These are phyloP conservation scores for Xenosphaeropsis pyriputrescens DNA, from an alignment of 2,329 filamentous ascomycete genomes.

Conservation along the genomic window DNA sequence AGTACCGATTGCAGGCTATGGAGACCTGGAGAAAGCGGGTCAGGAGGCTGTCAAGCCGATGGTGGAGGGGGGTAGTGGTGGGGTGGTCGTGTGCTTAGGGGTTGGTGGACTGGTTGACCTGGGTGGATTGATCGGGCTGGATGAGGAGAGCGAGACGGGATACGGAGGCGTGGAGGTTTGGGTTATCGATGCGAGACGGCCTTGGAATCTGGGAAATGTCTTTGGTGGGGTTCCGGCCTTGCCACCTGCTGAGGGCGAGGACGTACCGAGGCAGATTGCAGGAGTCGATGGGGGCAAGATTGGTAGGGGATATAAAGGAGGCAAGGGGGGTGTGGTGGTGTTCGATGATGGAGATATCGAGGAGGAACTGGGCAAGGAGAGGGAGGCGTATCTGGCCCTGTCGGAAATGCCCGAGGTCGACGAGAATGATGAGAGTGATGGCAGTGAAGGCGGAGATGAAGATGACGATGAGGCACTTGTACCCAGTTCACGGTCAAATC, in stretches of 20 bases:
- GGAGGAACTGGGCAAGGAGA: conserved; percentile 59
- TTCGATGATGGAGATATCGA: conserved; percentile 95
- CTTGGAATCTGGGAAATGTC: conserved; percentile 90
- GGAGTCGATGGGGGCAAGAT: conserved; percentile 66
- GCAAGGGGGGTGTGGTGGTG: conserved; percentile 78
- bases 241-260: conserved; percentile 28
- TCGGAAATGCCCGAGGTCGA: conserved; percentile 78
- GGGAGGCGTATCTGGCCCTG: conserved; percentile 72
- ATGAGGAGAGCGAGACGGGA: conserved; percentile 44
- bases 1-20: conserved; percentile 85
- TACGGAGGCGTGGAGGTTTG: conserved; percentile 87
- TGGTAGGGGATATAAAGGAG: conserved; percentile 55
- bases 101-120: conserved; percentile 87
- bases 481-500: conserved; percentile 36
- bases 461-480: conserved; percentile 35
- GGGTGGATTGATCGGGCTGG: conserved; percentile 63
- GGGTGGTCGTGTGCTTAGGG: conserved; percentile 81
- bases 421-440: conserved; percentile 37
- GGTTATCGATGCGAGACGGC: conserved; percentile 81
- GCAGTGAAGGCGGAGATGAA: conserved; percentile 35
- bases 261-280: conserved; percentile 30
- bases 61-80: conserved; percentile 78
- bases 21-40: conserved; percentile 69
- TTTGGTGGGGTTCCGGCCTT: conserved; percentile 57
- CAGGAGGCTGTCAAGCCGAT: conserved; percentile 69